phyloP scores from a whole-genome alignment of 2,329 filamentous ascomycete species.

The Apiospora malaysiana region DNA sequence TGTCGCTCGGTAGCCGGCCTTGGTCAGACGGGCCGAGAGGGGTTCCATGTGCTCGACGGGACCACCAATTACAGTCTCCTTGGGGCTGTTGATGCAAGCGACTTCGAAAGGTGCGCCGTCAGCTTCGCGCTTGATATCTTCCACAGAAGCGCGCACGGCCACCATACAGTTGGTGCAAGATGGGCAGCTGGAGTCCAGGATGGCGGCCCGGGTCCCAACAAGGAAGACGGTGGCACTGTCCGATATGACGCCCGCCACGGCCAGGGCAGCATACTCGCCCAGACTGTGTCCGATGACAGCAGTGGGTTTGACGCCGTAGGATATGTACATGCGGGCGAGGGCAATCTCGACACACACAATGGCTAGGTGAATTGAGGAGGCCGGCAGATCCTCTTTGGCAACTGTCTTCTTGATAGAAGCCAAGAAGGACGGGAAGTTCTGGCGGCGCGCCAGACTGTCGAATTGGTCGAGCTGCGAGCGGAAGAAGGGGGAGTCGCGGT shows the following conservation, averaged over 20 bases:
- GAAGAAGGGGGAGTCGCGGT: neutral
- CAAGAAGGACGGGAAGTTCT: conserved; percentile 47
- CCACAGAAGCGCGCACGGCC: conserved; percentile 51
- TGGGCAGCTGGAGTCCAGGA: conserved; percentile 39
- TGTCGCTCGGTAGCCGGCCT: conserved; percentile 49
- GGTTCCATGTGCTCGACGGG: conserved; percentile 51
- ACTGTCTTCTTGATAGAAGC: conserved; percentile 41
- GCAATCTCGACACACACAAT: conserved; percentile 42
- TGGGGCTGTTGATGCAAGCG: conserved; percentile 69
- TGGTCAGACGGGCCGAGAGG: conserved; percentile 47
- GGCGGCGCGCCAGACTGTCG: conserved; percentile 25
- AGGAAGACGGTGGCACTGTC: conserved; percentile 64
- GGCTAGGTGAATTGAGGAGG: conserved; percentile 27
- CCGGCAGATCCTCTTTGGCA: neutral
- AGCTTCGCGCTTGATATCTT: conserved; percentile 45
- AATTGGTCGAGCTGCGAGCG: neutral
- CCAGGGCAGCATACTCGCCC: conserved; percentile 66
- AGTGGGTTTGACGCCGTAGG: conserved; percentile 45
- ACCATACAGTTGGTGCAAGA: conserved; percentile 52
- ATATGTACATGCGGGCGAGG: conserved; percentile 42
- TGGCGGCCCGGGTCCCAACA: conserved; percentile 53
- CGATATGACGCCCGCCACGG: conserved; percentile 64
- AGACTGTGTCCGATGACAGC: conserved; percentile 56
- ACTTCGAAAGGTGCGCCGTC: conserved; percentile 38
- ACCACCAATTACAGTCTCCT: conserved; percentile 66